Evolutionary conservation across 345 rosid species (phyloP).

Genomic region (Pistacia vera): DNA sequence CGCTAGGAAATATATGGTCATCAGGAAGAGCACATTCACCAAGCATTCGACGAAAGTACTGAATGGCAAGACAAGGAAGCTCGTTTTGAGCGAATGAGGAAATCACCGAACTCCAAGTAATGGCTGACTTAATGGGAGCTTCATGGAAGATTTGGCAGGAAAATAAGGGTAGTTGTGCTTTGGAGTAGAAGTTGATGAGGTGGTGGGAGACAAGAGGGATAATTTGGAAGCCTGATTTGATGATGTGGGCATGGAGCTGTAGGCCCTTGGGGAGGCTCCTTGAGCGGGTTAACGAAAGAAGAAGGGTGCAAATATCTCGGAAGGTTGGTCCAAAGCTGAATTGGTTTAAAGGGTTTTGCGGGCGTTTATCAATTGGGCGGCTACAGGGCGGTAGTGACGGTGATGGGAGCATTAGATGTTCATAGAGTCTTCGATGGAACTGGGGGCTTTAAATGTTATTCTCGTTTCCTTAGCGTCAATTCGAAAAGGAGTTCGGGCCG

Average conservation of each 20-base stretch:
- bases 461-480: no score
- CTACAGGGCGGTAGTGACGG: neutral
- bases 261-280: conserved; percentile 59
- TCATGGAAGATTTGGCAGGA: conserved; percentile 68
- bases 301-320: conserved; percentile 56
- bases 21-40: conserved; percentile 49
- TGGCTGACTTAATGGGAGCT: conserved; percentile 42
- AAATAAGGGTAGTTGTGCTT: conserved; percentile 60
- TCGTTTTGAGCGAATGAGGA: conserved; percentile 86
- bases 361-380: neutral
- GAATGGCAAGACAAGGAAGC: conserved; percentile 66
- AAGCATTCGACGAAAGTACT: conserved; percentile 67
- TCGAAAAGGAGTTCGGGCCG: no score
- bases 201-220: conserved; percentile 76
- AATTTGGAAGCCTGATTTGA: conserved; percentile 65
- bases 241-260: conserved; percentile 72
- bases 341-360: conserved; percentile 26
- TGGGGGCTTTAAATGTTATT: neutral
- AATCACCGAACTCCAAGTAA: conserved; percentile 92
- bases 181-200: conserved; percentile 90
- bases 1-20: conserved; percentile 79
- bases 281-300: conserved; percentile 57
- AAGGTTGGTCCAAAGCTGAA: conserved; percentile 38
- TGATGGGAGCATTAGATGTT: conserved; percentile 17
- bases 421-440: no score